Evolutionary conservation across 371 early-diverging fungal genomes (phyloP).

Genomic region (Fennellomyces sp.): DNA sequence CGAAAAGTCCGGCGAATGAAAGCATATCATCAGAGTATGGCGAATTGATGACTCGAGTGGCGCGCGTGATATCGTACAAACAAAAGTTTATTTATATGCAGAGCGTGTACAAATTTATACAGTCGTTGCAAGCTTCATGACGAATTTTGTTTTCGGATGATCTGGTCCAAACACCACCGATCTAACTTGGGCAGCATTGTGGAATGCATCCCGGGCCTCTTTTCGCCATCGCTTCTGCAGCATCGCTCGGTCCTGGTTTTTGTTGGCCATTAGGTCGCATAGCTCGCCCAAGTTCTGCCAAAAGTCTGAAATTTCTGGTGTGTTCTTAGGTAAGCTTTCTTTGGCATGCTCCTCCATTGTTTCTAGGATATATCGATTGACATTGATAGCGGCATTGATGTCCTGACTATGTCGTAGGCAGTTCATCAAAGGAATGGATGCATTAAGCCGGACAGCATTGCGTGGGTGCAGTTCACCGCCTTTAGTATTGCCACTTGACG

Average conservation of each 20-base stretch:
- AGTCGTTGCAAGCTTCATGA: neutral
- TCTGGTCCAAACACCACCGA: slow-evolving; percentile 53
- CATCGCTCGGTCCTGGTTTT: slow-evolving; percentile 26
- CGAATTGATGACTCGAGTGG: no score
- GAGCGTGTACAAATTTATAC: neutral
- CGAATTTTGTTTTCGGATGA: slow-evolving; percentile 44
- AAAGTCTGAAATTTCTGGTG: slow-evolving; percentile 66
- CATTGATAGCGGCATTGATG: slow-evolving; percentile 55
- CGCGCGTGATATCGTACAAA: no score
- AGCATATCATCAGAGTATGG: no score
- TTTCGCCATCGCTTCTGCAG: slow-evolving; percentile 42
- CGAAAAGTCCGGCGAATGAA: neutral
- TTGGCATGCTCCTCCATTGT: slow-evolving; percentile 33
- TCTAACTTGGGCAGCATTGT: slow-evolving; percentile 45
- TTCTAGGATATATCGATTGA: slow-evolving; percentile 54
- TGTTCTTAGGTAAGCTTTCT: slow-evolving; percentile 51
- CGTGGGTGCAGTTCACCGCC: slow-evolving; percentile 33
- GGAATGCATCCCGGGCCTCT: slow-evolving; percentile 53
- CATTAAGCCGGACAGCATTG: slow-evolving; percentile 52
- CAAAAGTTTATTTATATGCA: neutral
- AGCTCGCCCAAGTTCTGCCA: slow-evolving; percentile 65
- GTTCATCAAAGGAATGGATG: slow-evolving; percentile 60
- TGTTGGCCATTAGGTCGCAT: slow-evolving; percentile 46
- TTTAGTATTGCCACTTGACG: neutral
- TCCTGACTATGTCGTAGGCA: slow-evolving; percentile 52